Conservation (phyloP, 805 yeast genomes). For the Candida jianshihensis region DNA sequence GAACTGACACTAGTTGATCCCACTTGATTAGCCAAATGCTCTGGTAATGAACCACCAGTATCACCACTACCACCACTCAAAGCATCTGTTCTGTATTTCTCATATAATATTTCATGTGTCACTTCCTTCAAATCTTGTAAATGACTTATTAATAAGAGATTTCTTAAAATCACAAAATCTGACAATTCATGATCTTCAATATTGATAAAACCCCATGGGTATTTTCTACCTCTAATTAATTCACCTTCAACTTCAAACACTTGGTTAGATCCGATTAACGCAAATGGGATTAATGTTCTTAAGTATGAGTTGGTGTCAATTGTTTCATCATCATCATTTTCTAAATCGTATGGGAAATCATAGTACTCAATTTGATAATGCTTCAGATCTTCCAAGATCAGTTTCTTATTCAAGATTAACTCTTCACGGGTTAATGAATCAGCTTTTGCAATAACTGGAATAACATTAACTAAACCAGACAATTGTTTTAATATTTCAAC, state of each 20-base stretch:
- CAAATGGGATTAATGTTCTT: conserved; percentile 59
- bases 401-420: conserved; percentile 61
- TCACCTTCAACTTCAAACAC: conserved; percentile 42
- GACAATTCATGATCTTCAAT: conserved; percentile 68
- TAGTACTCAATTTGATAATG: conserved; percentile 64
- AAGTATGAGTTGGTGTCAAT: conserved; percentile 59
- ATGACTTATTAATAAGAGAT: conserved; percentile 75
- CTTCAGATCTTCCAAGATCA: conserved; percentile 72
- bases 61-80: conserved; percentile 66
- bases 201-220: conserved; percentile 55
- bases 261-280: conserved; percentile 64
- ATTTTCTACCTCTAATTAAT: conserved; percentile 41
- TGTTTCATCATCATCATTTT: conserved; percentile 51
- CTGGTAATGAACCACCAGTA: conserved; percentile 41
- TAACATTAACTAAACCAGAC: conserved; percentile 73
- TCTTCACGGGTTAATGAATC: conserved; percentile 82
- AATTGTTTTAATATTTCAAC: conserved; percentile 71
- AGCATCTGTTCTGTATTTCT: conserved; percentile 84
- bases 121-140: conserved; percentile 82
- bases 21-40: conserved; percentile 26
- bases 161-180: conserved; percentile 75
- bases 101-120: conserved; percentile 83
- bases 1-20: conserved; percentile 10
- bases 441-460: conserved; percentile 81
- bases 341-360: conserved; percentile 60